Base-by-base conservation (phyloP, 345 rosid genomes). In the Pistacia vera region DNA sequence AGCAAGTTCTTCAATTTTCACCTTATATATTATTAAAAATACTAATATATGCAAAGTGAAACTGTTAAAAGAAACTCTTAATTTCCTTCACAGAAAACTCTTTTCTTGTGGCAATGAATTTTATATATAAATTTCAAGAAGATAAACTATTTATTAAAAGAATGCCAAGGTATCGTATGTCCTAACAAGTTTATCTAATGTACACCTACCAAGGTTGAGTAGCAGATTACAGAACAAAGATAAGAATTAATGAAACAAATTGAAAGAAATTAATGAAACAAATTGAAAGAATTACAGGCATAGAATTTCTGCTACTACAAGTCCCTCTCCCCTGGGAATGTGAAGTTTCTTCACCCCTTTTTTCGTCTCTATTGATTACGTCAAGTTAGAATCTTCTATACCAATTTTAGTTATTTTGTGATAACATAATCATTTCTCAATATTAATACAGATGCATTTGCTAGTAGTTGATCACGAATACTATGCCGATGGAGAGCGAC, bases 141-240 rank as follows among this genome's bases (percentile, higher is more conserved):
- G 33, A 70, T 11, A 36, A 56, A n/a, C 33, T 20, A 20, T 22
- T 41, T 71, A 20, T 20, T 71, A 22, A 22, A 54, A 71, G 35
- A 71, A 12, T 56, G 57, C 6, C 17, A 44, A 41, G 30, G 33
- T n/a, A 41, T 11, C 28, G 22, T 8, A 41, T 46, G 12, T 25
- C 76, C 48, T 74, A 51, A 74, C 33, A 68, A 36, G 22, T 77
- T 38, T 66, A 71, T 78, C 73, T 72, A 66, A 68, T 72, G 73
- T 73, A 67, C 81, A 73, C 63, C 70, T 72, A 67, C 16, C 59
- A 22, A 5, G 4, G 48, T 16, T 72, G 73, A 36, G 36, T 66
- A 17, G 52, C 44, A 66, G 30, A 16, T 71, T 65, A 25, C 60
- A 77, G 49, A 36, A 74, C 48, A 12, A 30, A 49, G 30, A 36